A percentile compares a stretch with the other conserved stretches of the same genome.
Conservation (phyloP, 1,284 basidiomycete genomes). For the Lentinula novae-zelandiae region DNA sequence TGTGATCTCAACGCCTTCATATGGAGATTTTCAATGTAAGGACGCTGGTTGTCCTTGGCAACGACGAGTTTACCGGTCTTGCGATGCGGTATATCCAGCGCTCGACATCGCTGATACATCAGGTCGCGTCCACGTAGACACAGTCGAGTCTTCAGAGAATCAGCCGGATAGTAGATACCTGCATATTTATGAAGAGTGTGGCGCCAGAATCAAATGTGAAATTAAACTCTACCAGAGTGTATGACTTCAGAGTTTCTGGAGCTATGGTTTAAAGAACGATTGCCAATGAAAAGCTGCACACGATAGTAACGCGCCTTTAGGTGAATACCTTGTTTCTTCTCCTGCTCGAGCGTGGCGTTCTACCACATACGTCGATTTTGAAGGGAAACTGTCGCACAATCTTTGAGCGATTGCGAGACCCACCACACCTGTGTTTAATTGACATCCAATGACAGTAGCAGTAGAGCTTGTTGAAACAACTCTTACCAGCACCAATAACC, state of each 20-base stretch:
- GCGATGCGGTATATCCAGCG: conserved; percentile 63
- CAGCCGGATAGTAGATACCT: conserved; percentile 81
- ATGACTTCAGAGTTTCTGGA: conserved; percentile 97
- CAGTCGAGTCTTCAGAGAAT: conserved; percentile 84
- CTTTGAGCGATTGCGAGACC: conserved; percentile 86
- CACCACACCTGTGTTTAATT: conserved; percentile 59
- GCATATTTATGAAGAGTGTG: background rate
- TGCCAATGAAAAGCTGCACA: background rate
- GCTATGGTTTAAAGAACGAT: conserved; percentile 35
- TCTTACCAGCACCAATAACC: conserved; percentile 84
- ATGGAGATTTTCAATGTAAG: conserved; percentile 71
- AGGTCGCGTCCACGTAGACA: conserved; percentile 87
- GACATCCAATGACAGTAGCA: background rate
- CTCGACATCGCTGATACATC: conserved; percentile 76
- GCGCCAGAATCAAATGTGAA: background rate
- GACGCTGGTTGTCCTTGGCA: conserved; percentile 59
- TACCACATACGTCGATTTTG: conserved; percentile 79
- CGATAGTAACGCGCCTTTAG: background rate
- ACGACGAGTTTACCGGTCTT: conserved; percentile 90
- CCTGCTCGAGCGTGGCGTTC: conserved; percentile 76
- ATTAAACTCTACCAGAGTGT: conserved; percentile 64
- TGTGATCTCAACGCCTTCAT: conserved; percentile 53
- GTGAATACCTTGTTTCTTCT: conserved; percentile 75
- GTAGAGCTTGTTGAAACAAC: background rate
- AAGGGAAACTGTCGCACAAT: conserved; percentile 64